Percentiles rank a stretch among this genome's conserved stretches.
These are phyloP conservation scores for Monotropa hypopitys DNA, from an alignment of 179 eudicot species.

Conservation along the genomic window DNA sequence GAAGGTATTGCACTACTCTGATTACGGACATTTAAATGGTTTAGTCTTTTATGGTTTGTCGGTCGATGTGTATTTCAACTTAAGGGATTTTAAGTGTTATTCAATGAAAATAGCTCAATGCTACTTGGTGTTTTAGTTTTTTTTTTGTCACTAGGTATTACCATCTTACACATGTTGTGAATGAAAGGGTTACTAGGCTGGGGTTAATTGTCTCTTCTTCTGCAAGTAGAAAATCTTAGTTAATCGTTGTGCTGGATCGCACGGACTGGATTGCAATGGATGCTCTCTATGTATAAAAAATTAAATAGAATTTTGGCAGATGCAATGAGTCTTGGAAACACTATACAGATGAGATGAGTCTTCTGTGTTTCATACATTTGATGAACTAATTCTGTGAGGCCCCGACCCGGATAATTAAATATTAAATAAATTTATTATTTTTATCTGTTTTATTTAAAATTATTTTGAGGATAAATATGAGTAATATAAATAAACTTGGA, in stretches of 20 bases:
- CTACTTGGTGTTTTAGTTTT: neutral
- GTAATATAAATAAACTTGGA: too few species aligned
- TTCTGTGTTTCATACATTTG: neutral
- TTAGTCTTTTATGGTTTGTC: neutral
- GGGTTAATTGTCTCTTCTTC: slow-evolving; percentile 14
- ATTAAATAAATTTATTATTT: too few species aligned
- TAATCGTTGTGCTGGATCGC: slow-evolving; percentile 12
- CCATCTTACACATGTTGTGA: slow-evolving; percentile 97
- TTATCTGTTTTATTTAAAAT: too few species aligned
- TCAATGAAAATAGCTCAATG: neutral
- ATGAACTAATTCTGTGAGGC: too few species aligned
- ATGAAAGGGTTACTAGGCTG: slow-evolving; percentile 79
- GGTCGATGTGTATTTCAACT: neutral
- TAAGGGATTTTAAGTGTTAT: neutral
- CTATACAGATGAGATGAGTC: slow-evolving; percentile 92
- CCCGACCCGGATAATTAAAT: too few species aligned
- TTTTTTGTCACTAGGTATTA: slow-evolving; percentile 59
- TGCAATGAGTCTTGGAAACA: slow-evolving; percentile 99
- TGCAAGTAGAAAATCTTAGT: slow-evolving; percentile 13
- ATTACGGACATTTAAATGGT: neutral
- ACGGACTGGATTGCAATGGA: slow-evolving; percentile 99
- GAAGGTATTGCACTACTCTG: slow-evolving; percentile 32
- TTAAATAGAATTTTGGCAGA: slow-evolving; percentile 97
- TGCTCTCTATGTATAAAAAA: slow-evolving; percentile 96
- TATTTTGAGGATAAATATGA: too few species aligned